A percentile compares a stretch with the other conserved stretches of the same genome.
Conservation (phyloP, 2,329 filamentous ascomycete genomes). For the Nigrospora oryzae region DNA sequence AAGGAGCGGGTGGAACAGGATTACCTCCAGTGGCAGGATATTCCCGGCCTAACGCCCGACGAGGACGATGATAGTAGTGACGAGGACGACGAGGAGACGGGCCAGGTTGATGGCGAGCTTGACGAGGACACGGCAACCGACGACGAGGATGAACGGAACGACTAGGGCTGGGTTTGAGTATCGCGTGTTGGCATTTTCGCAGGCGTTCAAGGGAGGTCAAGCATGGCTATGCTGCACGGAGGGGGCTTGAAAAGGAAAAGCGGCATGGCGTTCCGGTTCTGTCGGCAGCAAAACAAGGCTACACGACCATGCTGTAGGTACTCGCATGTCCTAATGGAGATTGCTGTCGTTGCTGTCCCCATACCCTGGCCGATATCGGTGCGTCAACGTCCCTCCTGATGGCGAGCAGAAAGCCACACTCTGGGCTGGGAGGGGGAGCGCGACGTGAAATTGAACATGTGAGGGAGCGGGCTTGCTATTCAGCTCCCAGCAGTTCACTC, state of each 20-base stretch:
- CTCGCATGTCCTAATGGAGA: no score
- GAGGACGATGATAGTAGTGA: conserved; percentile 47
- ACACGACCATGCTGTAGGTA: no score
- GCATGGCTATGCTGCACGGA: not conserved
- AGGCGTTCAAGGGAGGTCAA: not conserved
- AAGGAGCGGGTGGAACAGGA: conserved; percentile 80
- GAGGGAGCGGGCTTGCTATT: no score
- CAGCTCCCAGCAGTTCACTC: no score
- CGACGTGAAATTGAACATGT: no score
- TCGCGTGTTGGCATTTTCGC: conserved; percentile 4
- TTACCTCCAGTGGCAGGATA: conserved; percentile 72
- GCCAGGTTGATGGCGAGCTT: conserved; percentile 23
- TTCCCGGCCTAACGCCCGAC: conserved; percentile 57
- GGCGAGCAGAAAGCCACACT: no score
- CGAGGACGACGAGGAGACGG: conserved; percentile 35
- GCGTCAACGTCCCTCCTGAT: no score
- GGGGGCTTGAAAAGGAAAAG: not conserved
- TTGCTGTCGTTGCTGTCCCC: no score
- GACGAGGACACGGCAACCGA: conserved; percentile 45
- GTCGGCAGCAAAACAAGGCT: no score
- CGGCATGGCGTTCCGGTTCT: not conserved
- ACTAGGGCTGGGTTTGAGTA: conserved; percentile 14
- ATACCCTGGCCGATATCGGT: no score
- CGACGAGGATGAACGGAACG: conserved; percentile 33
- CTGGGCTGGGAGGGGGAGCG: no score